phyloP scores from a whole-genome alignment of 805 yeast genomes.

The Lipomyces spencermartinsiae region DNA sequence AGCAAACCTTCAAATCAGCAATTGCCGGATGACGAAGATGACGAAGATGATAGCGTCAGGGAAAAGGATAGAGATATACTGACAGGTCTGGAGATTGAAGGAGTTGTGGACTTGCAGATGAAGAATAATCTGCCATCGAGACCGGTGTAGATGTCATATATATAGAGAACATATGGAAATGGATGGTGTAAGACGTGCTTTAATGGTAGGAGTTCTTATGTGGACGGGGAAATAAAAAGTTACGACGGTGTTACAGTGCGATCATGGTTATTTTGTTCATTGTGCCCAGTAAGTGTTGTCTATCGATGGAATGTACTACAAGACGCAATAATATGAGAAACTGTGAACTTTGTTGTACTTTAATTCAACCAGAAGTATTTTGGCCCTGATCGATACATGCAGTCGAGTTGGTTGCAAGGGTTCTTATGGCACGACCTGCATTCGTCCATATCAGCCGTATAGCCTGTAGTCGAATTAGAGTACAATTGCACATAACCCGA shows the following conservation, averaged over 20 bases:
- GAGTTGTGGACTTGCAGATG: conserved; percentile 45
- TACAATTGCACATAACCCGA: background rate
- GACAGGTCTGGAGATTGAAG: conserved; percentile 58
- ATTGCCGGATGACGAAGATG: conserved; percentile 35
- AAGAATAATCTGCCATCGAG: background rate
- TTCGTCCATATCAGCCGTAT: background rate
- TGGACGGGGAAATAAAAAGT: background rate
- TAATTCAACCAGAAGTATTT: too few species aligned
- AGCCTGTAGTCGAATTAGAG: background rate
- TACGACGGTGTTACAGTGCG: background rate
- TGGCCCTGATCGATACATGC: too few species aligned
- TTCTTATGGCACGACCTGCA: too few species aligned
- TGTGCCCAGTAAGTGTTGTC: background rate
- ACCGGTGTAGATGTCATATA: background rate
- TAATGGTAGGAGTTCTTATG: background rate
- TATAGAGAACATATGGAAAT: background rate
- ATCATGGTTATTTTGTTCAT: background rate
- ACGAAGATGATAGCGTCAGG: conserved; percentile 38
- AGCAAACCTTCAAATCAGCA: conserved; percentile 29
- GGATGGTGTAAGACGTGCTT: background rate
- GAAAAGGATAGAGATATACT: conserved; percentile 60
- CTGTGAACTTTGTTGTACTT: background rate
- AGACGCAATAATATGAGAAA: background rate
- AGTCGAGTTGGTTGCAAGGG: too few species aligned
- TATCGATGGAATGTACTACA: background rate